Evolutionary conservation across 2,329 filamentous ascomycete genomes (phyloP).

Genomic region (Aspergillus puulaauensis): DNA sequence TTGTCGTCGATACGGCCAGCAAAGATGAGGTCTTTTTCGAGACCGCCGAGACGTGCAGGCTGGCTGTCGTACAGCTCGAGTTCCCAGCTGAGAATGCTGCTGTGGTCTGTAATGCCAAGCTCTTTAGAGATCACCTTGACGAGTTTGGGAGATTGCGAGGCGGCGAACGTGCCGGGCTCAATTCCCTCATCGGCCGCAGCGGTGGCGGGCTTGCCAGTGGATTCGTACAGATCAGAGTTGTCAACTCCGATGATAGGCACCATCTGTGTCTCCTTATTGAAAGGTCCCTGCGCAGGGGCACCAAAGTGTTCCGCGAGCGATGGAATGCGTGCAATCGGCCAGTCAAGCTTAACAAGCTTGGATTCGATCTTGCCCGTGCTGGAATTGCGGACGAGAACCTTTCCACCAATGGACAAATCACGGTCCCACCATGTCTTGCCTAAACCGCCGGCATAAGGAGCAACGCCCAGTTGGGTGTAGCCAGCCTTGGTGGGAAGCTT

Average conservation of each 20-base stretch:
- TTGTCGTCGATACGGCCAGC: conserved; percentile 96
- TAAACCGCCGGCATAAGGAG: conserved; percentile 85
- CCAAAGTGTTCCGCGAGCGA: conserved; percentile 95
- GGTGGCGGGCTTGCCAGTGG: conserved; percentile 16
- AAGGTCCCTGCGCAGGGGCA: conserved; percentile 61
- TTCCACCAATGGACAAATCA: conserved; percentile 85
- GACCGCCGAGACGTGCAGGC: conserved; percentile 76
- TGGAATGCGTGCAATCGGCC: conserved; percentile 90
- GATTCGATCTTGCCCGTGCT: conserved; percentile 72
- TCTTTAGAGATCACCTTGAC: conserved; percentile 79
- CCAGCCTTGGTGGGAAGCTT: conserved; percentile 80
- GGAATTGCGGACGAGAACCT: conserved; percentile 77
- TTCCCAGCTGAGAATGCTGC: conserved; percentile 89
- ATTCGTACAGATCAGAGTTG: conserved; percentile 57
- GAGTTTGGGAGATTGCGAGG: conserved; percentile 80
- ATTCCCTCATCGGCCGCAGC: conserved; percentile 42
- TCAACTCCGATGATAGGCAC: conserved; percentile 92
- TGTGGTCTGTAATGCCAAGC: conserved; percentile 71
- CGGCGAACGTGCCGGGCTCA: conserved; percentile 66
- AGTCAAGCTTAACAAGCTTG: conserved; percentile 85
- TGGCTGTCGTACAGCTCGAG: conserved; percentile 92
- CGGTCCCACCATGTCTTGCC: conserved; percentile 97
- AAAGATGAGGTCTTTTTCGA: conserved; percentile 93
- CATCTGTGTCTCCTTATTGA: conserved; percentile 89
- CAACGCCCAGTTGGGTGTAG: conserved; percentile 85